A percentile compares a stretch with the other conserved stretches of the same genome.
Evolutionary conservation across 2,329 filamentous ascomycete species (phyloP).

Genomic region (Fusarium albidum): DNA sequence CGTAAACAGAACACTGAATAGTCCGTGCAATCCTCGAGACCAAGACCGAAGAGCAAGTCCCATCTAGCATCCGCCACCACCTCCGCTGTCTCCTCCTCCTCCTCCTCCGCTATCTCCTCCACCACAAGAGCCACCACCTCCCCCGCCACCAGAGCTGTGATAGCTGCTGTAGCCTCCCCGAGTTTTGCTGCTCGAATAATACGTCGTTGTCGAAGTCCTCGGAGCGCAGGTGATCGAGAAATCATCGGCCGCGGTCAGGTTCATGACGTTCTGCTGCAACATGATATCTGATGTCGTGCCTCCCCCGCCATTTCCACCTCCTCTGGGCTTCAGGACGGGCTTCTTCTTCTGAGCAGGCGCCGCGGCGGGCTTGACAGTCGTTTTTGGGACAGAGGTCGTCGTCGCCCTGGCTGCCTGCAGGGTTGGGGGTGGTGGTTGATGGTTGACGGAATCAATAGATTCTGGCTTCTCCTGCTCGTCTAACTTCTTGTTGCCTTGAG

Average conservation of each 20-base stretch:
- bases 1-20: background rate
- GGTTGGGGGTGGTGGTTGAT: too few relatives aligned
- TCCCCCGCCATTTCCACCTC: background rate
- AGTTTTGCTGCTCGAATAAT: background rate
- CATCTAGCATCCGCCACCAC: background rate
- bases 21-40: background rate
- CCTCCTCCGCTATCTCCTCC: background rate
- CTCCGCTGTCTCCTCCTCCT: constrained; percentile 7
- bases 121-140: background rate
- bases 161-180: background rate
- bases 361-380: too few relatives aligned
- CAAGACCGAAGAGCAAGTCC: background rate
- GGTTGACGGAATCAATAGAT: too few relatives aligned
- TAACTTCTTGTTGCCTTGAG: background rate
- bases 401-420: too few relatives aligned
- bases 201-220: too few relatives aligned
- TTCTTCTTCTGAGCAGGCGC: too few relatives aligned
- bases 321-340: background rate
- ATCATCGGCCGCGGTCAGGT: too few relatives aligned
- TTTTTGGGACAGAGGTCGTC: too few relatives aligned
- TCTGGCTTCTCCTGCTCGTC: constrained; percentile 5
- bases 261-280: too few relatives aligned
- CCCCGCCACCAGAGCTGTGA: background rate
- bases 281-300: too few relatives aligned
- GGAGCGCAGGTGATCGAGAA: too few relatives aligned